These are phyloP conservation scores for Bassia scoparia DNA, from an alignment of 148 eudicot genomes.

Conservation along the genomic window DNA sequence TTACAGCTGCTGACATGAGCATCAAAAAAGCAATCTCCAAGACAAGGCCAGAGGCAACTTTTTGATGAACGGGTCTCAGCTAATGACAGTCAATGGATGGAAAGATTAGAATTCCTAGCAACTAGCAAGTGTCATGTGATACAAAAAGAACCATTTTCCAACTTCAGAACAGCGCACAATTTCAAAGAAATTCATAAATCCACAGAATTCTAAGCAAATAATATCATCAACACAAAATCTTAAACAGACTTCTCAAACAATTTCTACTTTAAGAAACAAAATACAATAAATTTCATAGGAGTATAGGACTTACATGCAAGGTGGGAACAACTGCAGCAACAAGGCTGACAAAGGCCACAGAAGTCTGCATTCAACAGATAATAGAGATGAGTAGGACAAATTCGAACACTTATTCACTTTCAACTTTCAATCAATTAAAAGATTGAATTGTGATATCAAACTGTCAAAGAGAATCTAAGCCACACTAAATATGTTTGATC, in stretches of 20 bases:
- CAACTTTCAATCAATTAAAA: not conserved
- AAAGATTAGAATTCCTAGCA: not conserved
- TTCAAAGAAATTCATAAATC: conserved; percentile 1
- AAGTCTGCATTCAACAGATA: conserved; percentile 50
- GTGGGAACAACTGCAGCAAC: conserved; percentile 74
- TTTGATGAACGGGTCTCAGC: not conserved
- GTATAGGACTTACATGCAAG: conserved; percentile 59
- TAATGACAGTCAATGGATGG: not conserved
- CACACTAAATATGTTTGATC: not conserved
- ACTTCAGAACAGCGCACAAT: not conserved
- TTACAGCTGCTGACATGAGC: not conserved
- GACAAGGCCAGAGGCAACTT: not conserved
- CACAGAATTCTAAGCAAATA: not conserved
- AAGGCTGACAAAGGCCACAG: conserved; percentile 59
- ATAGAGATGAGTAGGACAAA: not conserved
- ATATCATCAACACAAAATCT: not conserved
- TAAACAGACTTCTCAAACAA: not conserved
- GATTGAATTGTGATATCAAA: not conserved
- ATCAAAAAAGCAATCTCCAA: not conserved
- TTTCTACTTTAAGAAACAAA: not conserved
- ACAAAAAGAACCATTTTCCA: not conserved
- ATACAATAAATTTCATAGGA: not conserved
- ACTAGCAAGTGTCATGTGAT: not conserved
- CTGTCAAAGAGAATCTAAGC: not conserved
- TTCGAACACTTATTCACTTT: not conserved